Percentiles rank a stretch among this genome's conserved stretches.
These are phyloP conservation scores for Mucor irregularis DNA, from an alignment of 371 early-diverging fungal species.

Conservation along the genomic window DNA sequence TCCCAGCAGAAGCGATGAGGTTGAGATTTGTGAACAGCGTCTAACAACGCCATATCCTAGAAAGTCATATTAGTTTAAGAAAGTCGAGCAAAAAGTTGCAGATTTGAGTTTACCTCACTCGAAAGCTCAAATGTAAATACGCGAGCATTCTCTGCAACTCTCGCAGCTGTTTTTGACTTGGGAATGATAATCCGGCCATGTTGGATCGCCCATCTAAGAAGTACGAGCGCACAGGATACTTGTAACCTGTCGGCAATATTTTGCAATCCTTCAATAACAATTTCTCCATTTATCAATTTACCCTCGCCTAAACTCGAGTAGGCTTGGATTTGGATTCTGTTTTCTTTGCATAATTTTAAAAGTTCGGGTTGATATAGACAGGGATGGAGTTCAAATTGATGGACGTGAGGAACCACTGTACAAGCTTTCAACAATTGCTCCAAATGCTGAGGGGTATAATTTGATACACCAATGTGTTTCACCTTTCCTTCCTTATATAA, in stretches of 20 bases:
- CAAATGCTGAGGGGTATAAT: slow-evolving; percentile 67
- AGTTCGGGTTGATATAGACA: slow-evolving; percentile 43
- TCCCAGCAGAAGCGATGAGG: slow-evolving; percentile 75
- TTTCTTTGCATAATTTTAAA: slow-evolving; percentile 28
- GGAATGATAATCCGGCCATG: slow-evolving; percentile 67
- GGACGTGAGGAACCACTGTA: slow-evolving; percentile 69
- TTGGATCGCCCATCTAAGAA: slow-evolving; percentile 80
- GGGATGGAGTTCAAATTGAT: slow-evolving; percentile 80
- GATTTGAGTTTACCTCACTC: slow-evolving; percentile 34
- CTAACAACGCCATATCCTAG: slow-evolving; percentile 61
- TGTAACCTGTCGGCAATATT: slow-evolving; percentile 34
- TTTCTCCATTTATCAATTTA: slow-evolving; percentile 47
- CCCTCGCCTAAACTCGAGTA: slow-evolving; percentile 94
- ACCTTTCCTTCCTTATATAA: slow-evolving; percentile 51
- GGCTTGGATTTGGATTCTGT: slow-evolving; percentile 68
- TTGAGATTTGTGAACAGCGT: slow-evolving; percentile 39
- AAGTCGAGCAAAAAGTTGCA: too few species aligned
- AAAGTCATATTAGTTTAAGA: neutral
- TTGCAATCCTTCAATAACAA: slow-evolving; percentile 24
- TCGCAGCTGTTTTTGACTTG: slow-evolving; percentile 54
- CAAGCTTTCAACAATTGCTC: slow-evolving; percentile 57
- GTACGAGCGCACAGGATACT: slow-evolving; percentile 62
- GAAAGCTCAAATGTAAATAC: slow-evolving; percentile 46
- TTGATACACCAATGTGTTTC: slow-evolving; percentile 72
- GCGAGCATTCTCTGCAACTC: slow-evolving; percentile 60